phyloP scores from a whole-genome alignment of 805 yeast species.

The Candida wancherniae region DNA sequence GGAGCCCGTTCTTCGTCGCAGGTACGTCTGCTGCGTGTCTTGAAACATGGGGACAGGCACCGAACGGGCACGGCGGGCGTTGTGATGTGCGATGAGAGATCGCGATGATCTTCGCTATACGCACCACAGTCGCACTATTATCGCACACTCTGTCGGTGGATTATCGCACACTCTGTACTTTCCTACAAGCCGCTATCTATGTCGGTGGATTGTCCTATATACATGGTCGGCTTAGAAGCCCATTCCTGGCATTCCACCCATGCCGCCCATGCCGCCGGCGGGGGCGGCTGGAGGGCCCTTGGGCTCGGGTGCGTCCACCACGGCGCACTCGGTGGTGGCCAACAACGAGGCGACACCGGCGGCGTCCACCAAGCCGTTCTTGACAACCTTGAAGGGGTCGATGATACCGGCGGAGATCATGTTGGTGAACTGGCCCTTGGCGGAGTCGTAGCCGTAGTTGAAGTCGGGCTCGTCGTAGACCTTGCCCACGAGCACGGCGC shows the following conservation, averaged over 20 bases:
- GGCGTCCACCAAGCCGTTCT: slow-evolving; percentile 93
- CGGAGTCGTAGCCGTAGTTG: slow-evolving; percentile 86
- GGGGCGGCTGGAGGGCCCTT: slow-evolving; percentile 45
- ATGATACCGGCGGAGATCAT: slow-evolving; percentile 96
- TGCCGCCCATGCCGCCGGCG: slow-evolving; percentile 46
- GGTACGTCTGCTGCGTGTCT: slow-evolving; percentile 3
- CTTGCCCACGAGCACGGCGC: slow-evolving; percentile 93
- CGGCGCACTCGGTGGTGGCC: slow-evolving; percentile 98
- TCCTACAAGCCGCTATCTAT: no score
- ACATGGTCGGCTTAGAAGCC: slow-evolving; percentile 22
- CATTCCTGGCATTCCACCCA: slow-evolving; percentile 28
- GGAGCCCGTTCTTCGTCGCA: slow-evolving; percentile 5
- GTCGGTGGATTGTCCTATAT: slow-evolving; percentile 6
- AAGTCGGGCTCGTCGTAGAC: slow-evolving; percentile 65
- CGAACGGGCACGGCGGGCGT: not conserved
- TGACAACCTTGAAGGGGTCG: slow-evolving; percentile 97
- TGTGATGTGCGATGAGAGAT: not conserved
- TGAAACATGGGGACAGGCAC: slow-evolving; percentile 11
- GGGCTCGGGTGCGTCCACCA: slow-evolving; percentile 91
- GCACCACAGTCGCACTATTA: no score
- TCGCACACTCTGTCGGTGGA: no score
- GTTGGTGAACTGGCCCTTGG: slow-evolving; percentile 90
- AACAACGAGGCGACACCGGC: slow-evolving; percentile 95
- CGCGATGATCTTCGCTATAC: no score
- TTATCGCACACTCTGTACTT: no score